Conservation (phyloP, 345 rosid species). For the Diplotaxis tenuifolia region DNA sequence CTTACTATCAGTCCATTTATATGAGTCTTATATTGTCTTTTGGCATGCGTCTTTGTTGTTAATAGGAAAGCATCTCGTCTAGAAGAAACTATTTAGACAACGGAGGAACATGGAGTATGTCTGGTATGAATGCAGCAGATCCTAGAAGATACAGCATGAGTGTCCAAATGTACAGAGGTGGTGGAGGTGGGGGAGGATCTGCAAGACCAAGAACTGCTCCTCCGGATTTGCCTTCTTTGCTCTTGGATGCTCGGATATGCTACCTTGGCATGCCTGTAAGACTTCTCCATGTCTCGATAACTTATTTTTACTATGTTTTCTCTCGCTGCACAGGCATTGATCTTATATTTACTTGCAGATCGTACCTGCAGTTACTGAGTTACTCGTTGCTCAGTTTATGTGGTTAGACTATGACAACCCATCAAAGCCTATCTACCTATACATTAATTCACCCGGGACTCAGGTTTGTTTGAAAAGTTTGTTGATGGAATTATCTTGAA, state of each 20-base stretch:
- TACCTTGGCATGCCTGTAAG: slow-evolving; percentile 96
- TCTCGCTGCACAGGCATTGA: background rate
- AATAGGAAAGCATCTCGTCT: slow-evolving; percentile 78
- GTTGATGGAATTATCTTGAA: background rate
- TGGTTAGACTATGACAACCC: slow-evolving; percentile 69
- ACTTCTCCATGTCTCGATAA: slow-evolving; percentile 5
- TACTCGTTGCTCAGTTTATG: slow-evolving; percentile 84
- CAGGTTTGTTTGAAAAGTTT: slow-evolving; percentile 49
- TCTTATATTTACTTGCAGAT: slow-evolving; percentile 48
- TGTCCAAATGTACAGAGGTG: slow-evolving; percentile 73
- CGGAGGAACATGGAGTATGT: slow-evolving; percentile 66
- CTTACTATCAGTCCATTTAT: background rate
- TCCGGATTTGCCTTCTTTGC: slow-evolving; percentile 43
- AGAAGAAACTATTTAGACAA: slow-evolving; percentile 54
- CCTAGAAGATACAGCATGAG: slow-evolving; percentile 68
- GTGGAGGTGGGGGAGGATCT: slow-evolving; percentile 55
- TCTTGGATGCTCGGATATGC: slow-evolving; percentile 78
- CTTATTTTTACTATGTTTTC: background rate
- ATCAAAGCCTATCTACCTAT: slow-evolving; percentile 72
- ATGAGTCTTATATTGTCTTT: background rate
- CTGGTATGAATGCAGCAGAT: slow-evolving; percentile 42
- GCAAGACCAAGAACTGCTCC: slow-evolving; percentile 40
- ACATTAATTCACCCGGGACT: slow-evolving; percentile 83
- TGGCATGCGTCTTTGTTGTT: slow-evolving; percentile 5
- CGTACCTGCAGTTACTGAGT: slow-evolving; percentile 85